phyloP scores from a whole-genome alignment of 2,329 filamentous ascomycete species.

The Fusarium veterinarium region DNA sequence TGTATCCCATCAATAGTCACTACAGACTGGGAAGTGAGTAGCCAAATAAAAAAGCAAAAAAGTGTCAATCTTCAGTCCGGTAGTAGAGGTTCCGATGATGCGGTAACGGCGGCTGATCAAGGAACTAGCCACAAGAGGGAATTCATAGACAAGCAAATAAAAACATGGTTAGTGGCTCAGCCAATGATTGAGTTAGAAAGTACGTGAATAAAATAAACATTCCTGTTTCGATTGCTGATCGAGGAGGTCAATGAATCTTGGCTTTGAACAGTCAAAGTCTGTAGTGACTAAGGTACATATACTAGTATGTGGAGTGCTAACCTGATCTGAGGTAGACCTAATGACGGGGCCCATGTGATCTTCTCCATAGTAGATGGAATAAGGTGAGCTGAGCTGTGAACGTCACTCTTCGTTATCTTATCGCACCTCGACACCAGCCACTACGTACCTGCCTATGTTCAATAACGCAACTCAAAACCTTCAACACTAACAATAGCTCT shows the following conservation, averaged over 20 bases:
- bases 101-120: background rate
- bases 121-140: background rate
- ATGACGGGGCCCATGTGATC: slow-evolving; percentile 1
- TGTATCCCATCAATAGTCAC: background rate
- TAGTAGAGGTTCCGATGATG: background rate
- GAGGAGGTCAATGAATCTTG: background rate
- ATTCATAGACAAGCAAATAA: background rate
- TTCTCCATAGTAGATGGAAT: background rate
- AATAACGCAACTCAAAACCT: slow-evolving; percentile 7
- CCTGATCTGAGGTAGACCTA: background rate
- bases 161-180: background rate
- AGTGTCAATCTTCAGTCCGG: background rate
- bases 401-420: slow-evolving; percentile 24
- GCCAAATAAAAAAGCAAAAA: background rate
- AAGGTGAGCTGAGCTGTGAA: background rate
- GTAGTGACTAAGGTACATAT: too few relatives aligned
- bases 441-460: slow-evolving; percentile 7
- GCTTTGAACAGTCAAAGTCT: background rate
- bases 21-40: background rate
- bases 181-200: background rate
- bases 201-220: background rate
- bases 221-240: background rate
- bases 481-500: background rate
- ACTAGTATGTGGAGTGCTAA: background rate
- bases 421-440: background rate